Percentiles rank a stretch among this genome's conserved stretches.
phyloP scores from a whole-genome alignment of 2,329 filamentous ascomycete genomes.

The Beauveria sp. region DNA sequence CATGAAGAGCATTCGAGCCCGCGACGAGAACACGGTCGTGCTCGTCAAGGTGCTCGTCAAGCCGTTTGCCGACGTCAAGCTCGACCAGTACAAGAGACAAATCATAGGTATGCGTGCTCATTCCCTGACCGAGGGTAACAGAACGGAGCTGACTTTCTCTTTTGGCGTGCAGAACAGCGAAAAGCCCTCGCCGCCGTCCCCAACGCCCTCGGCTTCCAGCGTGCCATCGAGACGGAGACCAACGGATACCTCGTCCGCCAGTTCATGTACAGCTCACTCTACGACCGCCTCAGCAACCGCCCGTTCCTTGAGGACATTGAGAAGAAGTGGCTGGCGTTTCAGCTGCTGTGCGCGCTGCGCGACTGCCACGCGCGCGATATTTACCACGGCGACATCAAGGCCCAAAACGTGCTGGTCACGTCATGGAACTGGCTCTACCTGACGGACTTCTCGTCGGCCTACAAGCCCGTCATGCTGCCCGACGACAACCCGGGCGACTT shows the following conservation, averaged over 20 bases:
- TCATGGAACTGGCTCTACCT: constrained; percentile 99
- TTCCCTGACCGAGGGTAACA: too few relatives aligned
- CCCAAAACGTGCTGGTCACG: constrained; percentile 91
- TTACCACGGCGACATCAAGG: constrained; percentile 98
- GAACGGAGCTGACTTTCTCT: neutral
- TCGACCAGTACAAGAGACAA: constrained; percentile 69
- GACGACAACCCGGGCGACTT: constrained; percentile 97
- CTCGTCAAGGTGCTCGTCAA: constrained; percentile 95
- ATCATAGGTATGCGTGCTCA: constrained; percentile 52
- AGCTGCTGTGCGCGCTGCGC: constrained; percentile 82
- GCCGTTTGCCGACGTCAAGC: constrained; percentile 72
- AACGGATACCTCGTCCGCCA: constrained; percentile 92
- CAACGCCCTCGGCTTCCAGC: constrained; percentile 85
- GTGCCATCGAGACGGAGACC: constrained; percentile 82
- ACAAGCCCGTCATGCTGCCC: constrained; percentile 88
- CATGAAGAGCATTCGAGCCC: constrained; percentile 91
- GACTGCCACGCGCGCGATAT: constrained; percentile 86
- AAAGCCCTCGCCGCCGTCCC: constrained; percentile 73
- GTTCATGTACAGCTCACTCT: constrained; percentile 92
- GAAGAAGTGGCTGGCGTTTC: constrained; percentile 97
- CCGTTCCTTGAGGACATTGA: constrained; percentile 96
- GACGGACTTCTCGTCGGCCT: constrained; percentile 92
- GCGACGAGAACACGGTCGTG: constrained; percentile 83
- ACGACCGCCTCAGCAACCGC: constrained; percentile 92
- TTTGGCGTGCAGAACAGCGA: constrained; percentile 57